Percentiles rank a stretch among this genome's conserved stretches.
Evolutionary conservation across 1,284 basidiomycete genomes (phyloP).

Genomic region (Serendipita sp.): DNA sequence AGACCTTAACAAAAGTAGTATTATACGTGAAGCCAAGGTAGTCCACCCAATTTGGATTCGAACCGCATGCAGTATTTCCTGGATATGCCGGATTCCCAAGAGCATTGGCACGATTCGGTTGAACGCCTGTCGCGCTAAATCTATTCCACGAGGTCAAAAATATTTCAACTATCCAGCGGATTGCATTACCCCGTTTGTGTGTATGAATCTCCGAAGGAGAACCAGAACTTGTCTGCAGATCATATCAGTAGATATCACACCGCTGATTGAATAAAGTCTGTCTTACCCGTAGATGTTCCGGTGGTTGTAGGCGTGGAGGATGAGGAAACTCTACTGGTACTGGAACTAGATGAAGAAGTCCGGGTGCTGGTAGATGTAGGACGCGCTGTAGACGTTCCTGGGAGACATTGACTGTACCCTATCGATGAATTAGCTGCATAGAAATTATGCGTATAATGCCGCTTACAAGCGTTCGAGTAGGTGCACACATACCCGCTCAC

Average conservation of each 20-base stretch:
- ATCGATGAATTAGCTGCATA: not conserved
- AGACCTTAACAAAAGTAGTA: not conserved
- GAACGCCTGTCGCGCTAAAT: not conserved
- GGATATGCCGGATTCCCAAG: constrained; percentile 7
- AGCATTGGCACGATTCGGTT: not conserved
- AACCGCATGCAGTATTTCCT: constrained; percentile 5
- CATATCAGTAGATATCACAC: not conserved
- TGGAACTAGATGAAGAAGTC: not conserved
- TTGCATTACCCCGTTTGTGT: not conserved
- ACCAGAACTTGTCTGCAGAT: not conserved
- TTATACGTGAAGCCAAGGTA: not conserved
- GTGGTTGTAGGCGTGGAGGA: not conserved
- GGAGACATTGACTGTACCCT: not conserved
- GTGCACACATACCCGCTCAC: not conserved
- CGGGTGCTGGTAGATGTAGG: not conserved
- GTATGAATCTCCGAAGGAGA: constrained; percentile 1
- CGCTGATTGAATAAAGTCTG: too few relatives aligned
- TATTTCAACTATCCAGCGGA: not conserved
- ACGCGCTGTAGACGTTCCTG: not conserved
- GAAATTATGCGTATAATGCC: not conserved
- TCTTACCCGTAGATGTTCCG: not conserved
- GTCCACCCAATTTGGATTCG: constrained; percentile 5
- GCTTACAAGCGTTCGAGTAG: not conserved
- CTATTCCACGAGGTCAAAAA: too few relatives aligned
- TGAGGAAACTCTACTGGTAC: not conserved